A percentile compares a stretch with the other conserved stretches of the same genome.
Evolutionary conservation across 495 filamentous ascomycete species (phyloP).

Genomic region (Lineolata rhizophorae): DNA sequence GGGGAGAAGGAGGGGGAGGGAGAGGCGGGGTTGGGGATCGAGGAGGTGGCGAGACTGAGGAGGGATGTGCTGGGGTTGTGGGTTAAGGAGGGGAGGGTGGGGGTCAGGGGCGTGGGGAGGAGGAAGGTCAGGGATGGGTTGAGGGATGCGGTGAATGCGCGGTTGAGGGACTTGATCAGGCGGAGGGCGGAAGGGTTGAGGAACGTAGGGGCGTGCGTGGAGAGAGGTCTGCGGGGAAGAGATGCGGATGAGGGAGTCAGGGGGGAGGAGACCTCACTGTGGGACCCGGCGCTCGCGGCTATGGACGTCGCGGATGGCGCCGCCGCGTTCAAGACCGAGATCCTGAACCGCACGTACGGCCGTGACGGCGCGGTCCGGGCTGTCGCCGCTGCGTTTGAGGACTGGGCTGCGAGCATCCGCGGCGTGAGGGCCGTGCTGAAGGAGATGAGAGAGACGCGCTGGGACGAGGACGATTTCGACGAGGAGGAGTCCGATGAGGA

Average conservation of each 20-base stretch:
- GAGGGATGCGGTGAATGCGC: conserved; percentile 42
- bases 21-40: conserved; percentile 33
- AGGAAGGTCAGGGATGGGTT: conserved; percentile 43
- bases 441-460: conserved; percentile 41
- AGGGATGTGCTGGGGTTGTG: conserved; percentile 50
- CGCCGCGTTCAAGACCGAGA: conserved; percentile 25
- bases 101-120: conserved; percentile 13
- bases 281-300: conserved; percentile 23
- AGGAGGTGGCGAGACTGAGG: conserved; percentile 42
- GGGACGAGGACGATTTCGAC: conserved; percentile 57
- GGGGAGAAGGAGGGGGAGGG: neutral
- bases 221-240: no score
- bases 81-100: no score
- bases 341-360: conserved; percentile 36
- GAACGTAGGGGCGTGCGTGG: no score
- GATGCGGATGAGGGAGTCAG: neutral
- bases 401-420: conserved; percentile 44
- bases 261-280: conserved; percentile 5
- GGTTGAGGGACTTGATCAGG: conserved; percentile 35
- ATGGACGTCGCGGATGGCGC: conserved; percentile 34
- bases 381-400: conserved; percentile 35
- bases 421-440: conserved; percentile 37
- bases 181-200: conserved; percentile 22
- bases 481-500: conserved; percentile 54
- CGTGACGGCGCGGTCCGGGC: conserved; percentile 39